A percentile compares a stretch with the other conserved stretches of the same genome.
These are phyloP conservation scores for Brassica cretica DNA, from an alignment of 345 rosid species.

Conservation along the genomic window DNA sequence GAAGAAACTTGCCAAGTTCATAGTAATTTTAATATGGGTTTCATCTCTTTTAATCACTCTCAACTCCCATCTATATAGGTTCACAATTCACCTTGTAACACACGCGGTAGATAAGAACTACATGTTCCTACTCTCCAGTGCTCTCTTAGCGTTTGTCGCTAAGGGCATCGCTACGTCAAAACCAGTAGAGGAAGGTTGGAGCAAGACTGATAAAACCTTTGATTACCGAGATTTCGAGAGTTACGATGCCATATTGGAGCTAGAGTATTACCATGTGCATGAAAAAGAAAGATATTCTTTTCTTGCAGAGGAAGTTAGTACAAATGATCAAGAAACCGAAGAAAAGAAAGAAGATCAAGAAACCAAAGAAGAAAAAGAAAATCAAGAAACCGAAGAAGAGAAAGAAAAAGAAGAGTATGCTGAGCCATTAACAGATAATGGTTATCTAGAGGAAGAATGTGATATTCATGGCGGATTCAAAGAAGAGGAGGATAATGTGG, in stretches of 20 bases:
- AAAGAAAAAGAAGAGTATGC: constrained; percentile 10
- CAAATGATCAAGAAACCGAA: constrained; percentile 31
- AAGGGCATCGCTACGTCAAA: constrained; percentile 43
- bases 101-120: constrained; percentile 68
- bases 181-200: constrained; percentile 7
- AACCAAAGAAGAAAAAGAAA: neutral
- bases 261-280: neutral
- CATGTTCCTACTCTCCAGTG: constrained; percentile 81
- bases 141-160: constrained; percentile 68
- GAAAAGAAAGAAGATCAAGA: constrained; percentile 25
- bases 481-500: constrained; percentile 41
- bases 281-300: constrained; percentile 20
- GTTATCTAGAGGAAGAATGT: constrained; percentile 27
- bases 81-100: constrained; percentile 47
- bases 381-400: constrained; percentile 28
- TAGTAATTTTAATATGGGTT: constrained; percentile 56
- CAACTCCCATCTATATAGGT: constrained; percentile 41
- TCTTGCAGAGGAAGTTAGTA: constrained; percentile 35
- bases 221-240: constrained; percentile 36
- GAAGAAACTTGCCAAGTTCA: constrained; percentile 44
- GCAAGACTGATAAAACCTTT: neutral
- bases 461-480: constrained; percentile 2
- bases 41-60: constrained; percentile 50
- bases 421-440: constrained; percentile 11
- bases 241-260: constrained; percentile 22